Evolutionary conservation across 805 yeast species (phyloP).

Genomic region (Kodamaea sagamina): DNA sequence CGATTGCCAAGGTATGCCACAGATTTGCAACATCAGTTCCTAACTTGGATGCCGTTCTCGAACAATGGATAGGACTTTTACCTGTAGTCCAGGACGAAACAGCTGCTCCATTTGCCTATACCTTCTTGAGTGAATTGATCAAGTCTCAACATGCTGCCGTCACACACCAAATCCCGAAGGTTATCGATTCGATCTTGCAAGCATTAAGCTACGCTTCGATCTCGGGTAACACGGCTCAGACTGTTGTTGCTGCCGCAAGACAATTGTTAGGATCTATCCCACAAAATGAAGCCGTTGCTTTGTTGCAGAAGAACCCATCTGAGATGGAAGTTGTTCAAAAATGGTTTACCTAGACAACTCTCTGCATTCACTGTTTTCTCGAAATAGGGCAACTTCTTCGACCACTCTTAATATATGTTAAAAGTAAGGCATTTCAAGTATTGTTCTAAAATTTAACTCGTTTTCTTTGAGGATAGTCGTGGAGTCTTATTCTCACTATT

Average conservation of each 20-base stretch:
- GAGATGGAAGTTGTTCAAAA: conserved; percentile 62
- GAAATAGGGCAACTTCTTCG: not conserved
- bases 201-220: conserved; percentile 71
- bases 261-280: conserved; percentile 64
- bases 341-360: conserved; percentile 45
- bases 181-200: conserved; percentile 69
- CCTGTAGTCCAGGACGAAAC: conserved; percentile 85
- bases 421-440: conserved; percentile 1
- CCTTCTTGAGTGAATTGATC: conserved; percentile 58
- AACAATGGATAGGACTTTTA: conserved; percentile 77
- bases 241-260: conserved; percentile 62
- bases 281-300: conserved; percentile 63
- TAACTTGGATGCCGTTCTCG: conserved; percentile 60
- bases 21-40: conserved; percentile 60
- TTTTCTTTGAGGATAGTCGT: too few species aligned
- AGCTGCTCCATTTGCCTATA: conserved; percentile 83
- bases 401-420: not conserved
- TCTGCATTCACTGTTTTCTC: not conserved
- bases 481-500: too few species aligned
- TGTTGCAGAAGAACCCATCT: conserved; percentile 63
- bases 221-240: conserved; percentile 69
- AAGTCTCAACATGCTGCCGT: conserved; percentile 40
- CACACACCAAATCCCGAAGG: conserved; percentile 56
- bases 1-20: conserved; percentile 82
- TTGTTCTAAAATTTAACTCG: not conserved